Percentiles rank a stretch among this genome's conserved stretches.
phyloP scores from a whole-genome alignment of 192 early-diverging fungal genomes.

The Dissophora ornata region DNA sequence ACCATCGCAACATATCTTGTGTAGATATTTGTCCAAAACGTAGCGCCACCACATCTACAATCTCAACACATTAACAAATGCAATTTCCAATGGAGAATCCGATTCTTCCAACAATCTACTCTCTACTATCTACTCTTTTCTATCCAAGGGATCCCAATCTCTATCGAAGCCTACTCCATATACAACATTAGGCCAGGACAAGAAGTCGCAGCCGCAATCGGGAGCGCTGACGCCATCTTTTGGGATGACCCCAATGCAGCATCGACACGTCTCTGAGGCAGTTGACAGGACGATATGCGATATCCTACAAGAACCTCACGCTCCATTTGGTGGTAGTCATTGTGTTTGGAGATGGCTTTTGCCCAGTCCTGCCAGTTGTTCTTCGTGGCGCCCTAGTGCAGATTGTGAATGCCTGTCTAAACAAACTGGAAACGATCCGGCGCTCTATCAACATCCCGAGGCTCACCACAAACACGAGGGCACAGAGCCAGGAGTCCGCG shows the following conservation, averaged over 20 bases:
- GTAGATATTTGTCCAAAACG: no score
- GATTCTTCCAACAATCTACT: no score
- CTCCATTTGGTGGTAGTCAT: slow-evolving; percentile 28
- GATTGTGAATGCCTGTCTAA: not conserved
- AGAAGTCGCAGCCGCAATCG: not conserved
- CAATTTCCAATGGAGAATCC: no score
- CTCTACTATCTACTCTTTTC: no score
- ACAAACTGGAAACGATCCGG: not conserved
- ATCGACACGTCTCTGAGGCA: slow-evolving; percentile 29
- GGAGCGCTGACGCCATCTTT: slow-evolving; percentile 17
- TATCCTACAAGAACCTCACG: not conserved
- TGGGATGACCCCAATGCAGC: slow-evolving; percentile 54
- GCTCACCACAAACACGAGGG: not conserved
- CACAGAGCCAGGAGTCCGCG: no score
- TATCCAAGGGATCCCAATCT: no score
- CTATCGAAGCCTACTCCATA: no score
- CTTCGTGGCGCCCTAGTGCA: not conserved
- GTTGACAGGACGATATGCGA: slow-evolving; percentile 26
- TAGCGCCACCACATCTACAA: no score
- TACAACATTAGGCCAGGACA: no score
- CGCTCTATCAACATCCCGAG: not conserved
- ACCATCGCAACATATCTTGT: no score
- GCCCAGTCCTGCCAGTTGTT: slow-evolving; percentile 38
- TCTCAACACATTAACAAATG: no score
- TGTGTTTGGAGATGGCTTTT: slow-evolving; percentile 48